These are phyloP conservation scores for Psidium guajava DNA, from an alignment of 345 rosid genomes.

Conservation along the genomic window DNA sequence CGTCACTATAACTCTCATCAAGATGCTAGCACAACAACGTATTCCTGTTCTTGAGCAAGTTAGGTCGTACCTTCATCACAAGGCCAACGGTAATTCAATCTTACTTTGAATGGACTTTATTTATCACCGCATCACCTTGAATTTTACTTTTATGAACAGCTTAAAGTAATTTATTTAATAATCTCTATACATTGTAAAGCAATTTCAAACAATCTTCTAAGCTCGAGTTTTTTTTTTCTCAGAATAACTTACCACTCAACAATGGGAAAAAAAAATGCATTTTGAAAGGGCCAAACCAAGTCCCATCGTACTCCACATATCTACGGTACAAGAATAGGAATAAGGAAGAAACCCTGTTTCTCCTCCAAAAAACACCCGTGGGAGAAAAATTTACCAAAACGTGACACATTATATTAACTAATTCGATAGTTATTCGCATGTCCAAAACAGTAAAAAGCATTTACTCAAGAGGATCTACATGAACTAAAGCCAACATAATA, in stretches of 20 bases:
- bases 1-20: fast-evolving
- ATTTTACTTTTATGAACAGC: not conserved
- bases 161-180: not conserved
- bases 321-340: no score
- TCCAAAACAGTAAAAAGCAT: not conserved
- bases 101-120: not conserved
- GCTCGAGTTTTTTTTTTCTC: not conserved
- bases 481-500: not conserved
- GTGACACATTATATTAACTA: no score
- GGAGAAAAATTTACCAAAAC: no score
- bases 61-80: not conserved
- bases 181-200: not conserved
- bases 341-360: no score
- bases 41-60: not conserved
- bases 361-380: no score
- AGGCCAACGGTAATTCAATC: not conserved
- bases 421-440: no score
- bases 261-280: not conserved
- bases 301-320: not conserved
- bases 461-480: not conserved
- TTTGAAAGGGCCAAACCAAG: not conserved
- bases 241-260: not conserved
- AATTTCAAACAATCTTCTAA: not conserved
- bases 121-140: not conserved
- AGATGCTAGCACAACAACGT: not conserved